phyloP scores from a whole-genome alignment of 1,139 yeast genomes.

The Insectozyma bohioensis region DNA sequence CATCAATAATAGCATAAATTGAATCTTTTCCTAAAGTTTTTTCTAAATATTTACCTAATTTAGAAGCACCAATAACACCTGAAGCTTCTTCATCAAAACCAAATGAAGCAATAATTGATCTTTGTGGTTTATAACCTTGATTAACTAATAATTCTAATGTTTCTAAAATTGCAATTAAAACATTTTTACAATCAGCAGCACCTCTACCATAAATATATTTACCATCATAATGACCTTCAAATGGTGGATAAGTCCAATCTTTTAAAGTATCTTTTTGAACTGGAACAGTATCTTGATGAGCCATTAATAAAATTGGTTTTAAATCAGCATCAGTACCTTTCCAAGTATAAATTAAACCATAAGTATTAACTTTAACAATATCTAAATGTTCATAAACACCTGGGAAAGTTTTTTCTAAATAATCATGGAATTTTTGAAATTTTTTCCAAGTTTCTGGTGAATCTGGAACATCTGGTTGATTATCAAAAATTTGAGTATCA shows the following conservation, averaged over 20 bases:
- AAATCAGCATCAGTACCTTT: constrained; percentile 51
- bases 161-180: constrained; percentile 39
- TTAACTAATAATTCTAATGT: constrained; percentile 34
- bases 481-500: constrained; percentile 46
- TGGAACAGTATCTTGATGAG: constrained; percentile 86
- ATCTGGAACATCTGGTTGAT: constrained; percentile 40
- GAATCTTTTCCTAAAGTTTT: constrained; percentile 34
- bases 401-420: constrained; percentile 60
- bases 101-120: constrained; percentile 41
- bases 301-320: constrained; percentile 68
- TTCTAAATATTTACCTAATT: constrained; percentile 30
- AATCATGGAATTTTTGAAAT: constrained; percentile 55
- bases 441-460: constrained; percentile 40
- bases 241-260: constrained; percentile 72
- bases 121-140: constrained; percentile 30
- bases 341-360: constrained; percentile 69
- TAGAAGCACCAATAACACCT: constrained; percentile 36
- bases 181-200: constrained; percentile 42
- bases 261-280: constrained; percentile 57
- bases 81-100: constrained; percentile 48
- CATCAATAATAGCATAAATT: constrained; percentile 43
- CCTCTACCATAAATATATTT: constrained; percentile 41
- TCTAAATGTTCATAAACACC: constrained; percentile 47
- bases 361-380: constrained; percentile 59
- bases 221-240: constrained; percentile 67